Evolutionary conservation across 106 monocot genomes (phyloP), one percentile per base, ranked within the genome.

Genomic region (Ottelia alismoides): DNA sequence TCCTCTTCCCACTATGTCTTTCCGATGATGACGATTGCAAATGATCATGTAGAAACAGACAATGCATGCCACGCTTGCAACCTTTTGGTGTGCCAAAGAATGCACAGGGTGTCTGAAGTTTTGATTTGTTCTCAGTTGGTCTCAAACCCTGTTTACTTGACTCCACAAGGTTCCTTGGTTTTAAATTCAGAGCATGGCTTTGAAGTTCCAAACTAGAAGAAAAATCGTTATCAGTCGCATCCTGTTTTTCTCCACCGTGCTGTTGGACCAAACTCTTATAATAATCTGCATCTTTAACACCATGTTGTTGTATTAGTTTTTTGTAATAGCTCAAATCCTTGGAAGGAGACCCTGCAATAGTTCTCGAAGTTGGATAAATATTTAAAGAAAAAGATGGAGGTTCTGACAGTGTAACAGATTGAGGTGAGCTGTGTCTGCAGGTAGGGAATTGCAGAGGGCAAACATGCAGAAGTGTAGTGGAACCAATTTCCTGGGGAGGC

Each of bases 51-150:
- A 65, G 53, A 57, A 64, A 96, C 19, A 63, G 63, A 74, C 96
- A 96, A 54, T 54, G 73, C 6, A 73, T 56, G 3, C 96, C 96
- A 31, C 81, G 49, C 29, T 74, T 35, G 51, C 96, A 96, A 3
- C 96, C 96, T 40, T 67, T 81, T 0, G 78, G 66, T 27, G 64
- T 82, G 69, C 85, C 85, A 65, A 82, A 96, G 52, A 67, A 89
- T 1, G 53, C 71, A 51, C 96, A 96, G 3, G 75, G 75, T 58
- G 65, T 96, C 19, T 30, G 53, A 45, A 62, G 54, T 57, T 53
- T 88, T 0, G 64, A 20, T 53, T 76, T 71, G 25, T 10, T 9
- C 45, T 78, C 61, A 49, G 46, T 65, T 31, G 70, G 58, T 22
- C 12, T 64, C 17, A 27, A 27, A 11, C 55, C 71, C 2, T 28